phyloP scores from a whole-genome alignment of 2,329 filamentous ascomycete species.

The Ophiocordyceps camponoti-leonardi region DNA sequence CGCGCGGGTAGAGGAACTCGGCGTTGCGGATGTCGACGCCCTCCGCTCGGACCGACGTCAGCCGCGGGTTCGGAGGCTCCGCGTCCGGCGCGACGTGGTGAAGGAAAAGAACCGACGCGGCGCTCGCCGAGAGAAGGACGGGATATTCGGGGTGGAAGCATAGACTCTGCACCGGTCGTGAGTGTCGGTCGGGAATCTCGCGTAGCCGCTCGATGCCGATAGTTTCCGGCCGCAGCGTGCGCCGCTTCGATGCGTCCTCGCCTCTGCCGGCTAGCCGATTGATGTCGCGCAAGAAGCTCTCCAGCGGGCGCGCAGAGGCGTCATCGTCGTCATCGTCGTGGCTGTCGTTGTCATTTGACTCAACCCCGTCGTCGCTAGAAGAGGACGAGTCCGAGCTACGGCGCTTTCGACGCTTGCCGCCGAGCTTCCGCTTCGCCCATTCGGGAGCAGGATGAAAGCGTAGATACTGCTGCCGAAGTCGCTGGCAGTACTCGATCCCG shows the following conservation, averaged over 20 bases:
- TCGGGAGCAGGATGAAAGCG: slow-evolving; percentile 40
- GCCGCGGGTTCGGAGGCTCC: slow-evolving; percentile 66
- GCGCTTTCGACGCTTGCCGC: slow-evolving; percentile 32
- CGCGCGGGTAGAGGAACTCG: slow-evolving; percentile 55
- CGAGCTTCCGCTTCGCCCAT: slow-evolving; percentile 36
- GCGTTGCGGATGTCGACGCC: slow-evolving; percentile 72
- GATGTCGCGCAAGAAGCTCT: slow-evolving; percentile 61
- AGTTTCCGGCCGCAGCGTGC: slow-evolving; percentile 69
- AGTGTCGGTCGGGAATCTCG: slow-evolving; percentile 66
- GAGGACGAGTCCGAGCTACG: slow-evolving; percentile 24
- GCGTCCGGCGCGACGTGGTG: slow-evolving; percentile 73
- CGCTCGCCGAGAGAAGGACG: slow-evolving; percentile 76
- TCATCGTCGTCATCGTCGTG: slow-evolving; percentile 29
- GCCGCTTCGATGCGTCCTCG: slow-evolving; percentile 31
- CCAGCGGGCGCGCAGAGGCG: slow-evolving; percentile 49
- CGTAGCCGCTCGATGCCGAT: slow-evolving; percentile 81
- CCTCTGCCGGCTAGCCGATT: slow-evolving; percentile 42
- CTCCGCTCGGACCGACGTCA: slow-evolving; percentile 79
- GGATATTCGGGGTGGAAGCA: slow-evolving; percentile 82
- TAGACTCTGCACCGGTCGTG: slow-evolving; percentile 64
- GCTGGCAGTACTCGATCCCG: slow-evolving; percentile 68
- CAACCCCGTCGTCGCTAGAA: slow-evolving; percentile 14
- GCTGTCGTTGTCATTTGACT: slow-evolving; percentile 36
- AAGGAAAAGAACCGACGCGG: slow-evolving; percentile 68
- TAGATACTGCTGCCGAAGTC: slow-evolving; percentile 63